Base-by-base conservation (phyloP, 2,329 filamentous ascomycete genomes). In the Lachnum nothofagi region DNA sequence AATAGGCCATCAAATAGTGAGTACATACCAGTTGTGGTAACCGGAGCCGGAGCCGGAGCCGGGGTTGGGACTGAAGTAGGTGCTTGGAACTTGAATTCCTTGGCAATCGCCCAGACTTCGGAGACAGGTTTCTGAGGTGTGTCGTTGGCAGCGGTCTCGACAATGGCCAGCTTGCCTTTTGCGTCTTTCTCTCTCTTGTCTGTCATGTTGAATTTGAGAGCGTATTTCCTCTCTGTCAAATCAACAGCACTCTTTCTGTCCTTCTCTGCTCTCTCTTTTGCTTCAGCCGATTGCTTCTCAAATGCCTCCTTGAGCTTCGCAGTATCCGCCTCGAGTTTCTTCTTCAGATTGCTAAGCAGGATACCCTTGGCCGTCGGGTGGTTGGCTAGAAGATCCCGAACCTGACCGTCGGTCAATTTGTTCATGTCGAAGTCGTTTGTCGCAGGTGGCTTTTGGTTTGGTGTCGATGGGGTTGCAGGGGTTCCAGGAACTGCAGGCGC, bases 31-130 rank as follows among this genome's bases (percentile, higher is more conserved):
- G 48, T 16, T 31, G 52, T 20, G 22, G 54, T 25, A 31, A 33
- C 34, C 39, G 51, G 40, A 23, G 53, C 48, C 23, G 40, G 46
- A n/a, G 57, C 42, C 37, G 53, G 44, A 22, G 49, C 19, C 35
- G 60, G 40, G 27, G 57, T 50, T n/a, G 55, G 50, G 23, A 78
- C 42, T 39, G 53, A 43, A 22, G 49, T 17, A 35, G 60, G 40
- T 31, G 57, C 49, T n/a, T 54, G 50, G 23, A 78, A 73, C 64
- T 80, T 85, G 9, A 81, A 78, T 45, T 70, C 73, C 68, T 91
- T 91, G 0, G 86, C 90, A 46, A 87, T 72, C 55, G 85, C 82
- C 87, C 88, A 96, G 0, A 96, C 91, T 67, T 96, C 90, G 8
- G 73, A 79, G 3, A 97, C 89, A 0, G 90, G 81, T 64, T 82